Evolutionary conservation across 1,284 basidiomycete genomes (phyloP).

Genomic region (Cryptococcus jaspeensis): DNA sequence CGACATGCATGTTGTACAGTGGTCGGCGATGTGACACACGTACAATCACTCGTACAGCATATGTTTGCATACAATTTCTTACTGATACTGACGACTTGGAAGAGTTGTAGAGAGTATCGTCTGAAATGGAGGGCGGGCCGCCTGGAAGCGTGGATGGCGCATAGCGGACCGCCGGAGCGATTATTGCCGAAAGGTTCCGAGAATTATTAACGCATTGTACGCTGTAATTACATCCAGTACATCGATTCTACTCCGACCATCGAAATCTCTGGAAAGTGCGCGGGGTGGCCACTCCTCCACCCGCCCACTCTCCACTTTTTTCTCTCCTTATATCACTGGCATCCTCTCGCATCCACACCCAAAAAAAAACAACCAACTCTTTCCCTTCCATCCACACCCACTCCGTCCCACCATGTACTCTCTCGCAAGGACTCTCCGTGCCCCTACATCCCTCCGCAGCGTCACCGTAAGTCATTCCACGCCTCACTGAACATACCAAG

Average conservation of each 20-base stretch:
- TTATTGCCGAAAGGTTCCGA: background rate
- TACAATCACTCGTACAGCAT: no score
- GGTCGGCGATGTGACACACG: background rate
- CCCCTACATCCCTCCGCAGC: slow-evolving; percentile 13
- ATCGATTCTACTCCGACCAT: background rate
- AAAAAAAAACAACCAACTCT: slow-evolving; percentile 1
- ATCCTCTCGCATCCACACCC: background rate
- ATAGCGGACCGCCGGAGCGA: no score
- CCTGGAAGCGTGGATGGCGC: no score
- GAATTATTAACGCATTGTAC: no score
- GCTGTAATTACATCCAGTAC: background rate
- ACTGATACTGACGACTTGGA: no score
- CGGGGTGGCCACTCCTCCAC: background rate
- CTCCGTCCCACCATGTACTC: slow-evolving; percentile 13
- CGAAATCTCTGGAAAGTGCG: background rate
- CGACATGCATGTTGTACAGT: background rate
- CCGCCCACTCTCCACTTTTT: background rate
- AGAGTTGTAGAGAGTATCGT: no score
- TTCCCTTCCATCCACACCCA: background rate
- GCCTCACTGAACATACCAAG: background rate
- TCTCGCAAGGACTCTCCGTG: slow-evolving; percentile 15
- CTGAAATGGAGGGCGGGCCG: no score
- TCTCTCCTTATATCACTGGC: background rate
- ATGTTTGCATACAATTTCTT: no score
- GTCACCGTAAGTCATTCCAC: slow-evolving; percentile 13